Conservation (phyloP, 345 rosid species). For the Citrus medica region DNA sequence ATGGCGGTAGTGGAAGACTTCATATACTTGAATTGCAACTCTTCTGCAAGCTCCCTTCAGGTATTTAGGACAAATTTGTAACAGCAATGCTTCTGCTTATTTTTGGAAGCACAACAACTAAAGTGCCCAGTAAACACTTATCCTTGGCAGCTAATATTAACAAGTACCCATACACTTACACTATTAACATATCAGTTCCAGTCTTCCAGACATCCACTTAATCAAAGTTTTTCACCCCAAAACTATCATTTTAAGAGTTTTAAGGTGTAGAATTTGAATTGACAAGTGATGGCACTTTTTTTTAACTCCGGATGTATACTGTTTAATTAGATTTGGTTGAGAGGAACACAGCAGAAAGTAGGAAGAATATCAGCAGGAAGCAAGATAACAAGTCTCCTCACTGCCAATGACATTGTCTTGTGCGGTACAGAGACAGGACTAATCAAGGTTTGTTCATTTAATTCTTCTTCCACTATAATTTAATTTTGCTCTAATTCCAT, state of each 20-base stretch:
- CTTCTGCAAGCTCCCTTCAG: conserved; percentile 70
- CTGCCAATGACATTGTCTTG: conserved; percentile 65
- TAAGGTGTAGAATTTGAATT: not conserved
- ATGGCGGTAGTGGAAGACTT: conserved; percentile 89
- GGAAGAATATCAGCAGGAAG: conserved; percentile 91
- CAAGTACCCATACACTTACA: too few species aligned
- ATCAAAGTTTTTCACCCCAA: not conserved
- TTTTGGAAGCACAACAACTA: too few species aligned
- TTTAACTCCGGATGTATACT: not conserved
- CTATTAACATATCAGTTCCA: too few species aligned
- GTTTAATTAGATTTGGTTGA: conserved; percentile 69
- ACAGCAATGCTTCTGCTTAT: too few species aligned
- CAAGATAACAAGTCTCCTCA: conserved; percentile 79
- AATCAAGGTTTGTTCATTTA: conserved; percentile 55
- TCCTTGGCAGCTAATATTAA: too few species aligned
- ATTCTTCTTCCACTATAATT: too few species aligned
- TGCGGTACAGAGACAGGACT: conserved; percentile 89
- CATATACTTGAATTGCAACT: conserved; percentile 69
- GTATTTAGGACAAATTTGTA: conserved; percentile 21
- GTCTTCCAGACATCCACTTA: too few species aligned
- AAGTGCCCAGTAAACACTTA: too few species aligned
- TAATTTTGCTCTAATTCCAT: not conserved
- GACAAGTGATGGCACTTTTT: not conserved
- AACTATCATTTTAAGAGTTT: not conserved
- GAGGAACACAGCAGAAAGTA: conserved; percentile 74